Percentiles rank a stretch among this genome's conserved stretches.
These are phyloP conservation scores for Vaccinium macrocarpon DNA, from an alignment of 148 eudicot genomes.

Conservation along the genomic window DNA sequence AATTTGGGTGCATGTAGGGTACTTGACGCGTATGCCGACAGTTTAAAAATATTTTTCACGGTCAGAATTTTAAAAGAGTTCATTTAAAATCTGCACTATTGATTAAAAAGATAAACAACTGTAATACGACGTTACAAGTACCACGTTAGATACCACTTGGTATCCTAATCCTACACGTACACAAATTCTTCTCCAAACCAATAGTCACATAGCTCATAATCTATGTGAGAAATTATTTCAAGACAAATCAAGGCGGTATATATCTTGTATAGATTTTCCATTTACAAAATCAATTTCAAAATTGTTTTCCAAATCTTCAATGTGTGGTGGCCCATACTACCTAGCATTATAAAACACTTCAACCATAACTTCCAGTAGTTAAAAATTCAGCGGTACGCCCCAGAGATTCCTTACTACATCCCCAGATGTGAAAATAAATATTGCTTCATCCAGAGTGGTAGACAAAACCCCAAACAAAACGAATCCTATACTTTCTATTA, in stretches of 20 bases:
- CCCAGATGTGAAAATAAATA: neutral
- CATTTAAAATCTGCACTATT: no score
- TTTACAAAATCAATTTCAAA: neutral
- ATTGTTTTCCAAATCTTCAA: neutral
- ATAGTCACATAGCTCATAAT: neutral
- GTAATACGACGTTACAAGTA: no score
- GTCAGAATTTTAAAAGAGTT: no score
- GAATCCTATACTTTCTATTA: neutral
- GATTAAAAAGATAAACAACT: no score
- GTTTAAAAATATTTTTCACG: no score
- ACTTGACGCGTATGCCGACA: no score
- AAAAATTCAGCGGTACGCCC: neutral
- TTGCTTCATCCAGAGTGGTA: neutral
- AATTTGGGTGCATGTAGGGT: no score
- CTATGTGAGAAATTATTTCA: neutral
- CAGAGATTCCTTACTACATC: neutral
- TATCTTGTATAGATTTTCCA: neutral
- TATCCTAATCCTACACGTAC: no score
- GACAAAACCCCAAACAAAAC: neutral
- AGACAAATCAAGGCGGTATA: neutral
- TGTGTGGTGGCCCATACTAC: neutral
- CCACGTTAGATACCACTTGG: no score
- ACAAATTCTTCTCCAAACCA: no score
- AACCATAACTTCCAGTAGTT: neutral
- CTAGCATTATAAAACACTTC: neutral